Percentiles rank a stretch among this genome's conserved stretches.
phyloP scores from a whole-genome alignment of 176 grass and related monocot species.

The Eremochloa ophiuroides region DNA sequence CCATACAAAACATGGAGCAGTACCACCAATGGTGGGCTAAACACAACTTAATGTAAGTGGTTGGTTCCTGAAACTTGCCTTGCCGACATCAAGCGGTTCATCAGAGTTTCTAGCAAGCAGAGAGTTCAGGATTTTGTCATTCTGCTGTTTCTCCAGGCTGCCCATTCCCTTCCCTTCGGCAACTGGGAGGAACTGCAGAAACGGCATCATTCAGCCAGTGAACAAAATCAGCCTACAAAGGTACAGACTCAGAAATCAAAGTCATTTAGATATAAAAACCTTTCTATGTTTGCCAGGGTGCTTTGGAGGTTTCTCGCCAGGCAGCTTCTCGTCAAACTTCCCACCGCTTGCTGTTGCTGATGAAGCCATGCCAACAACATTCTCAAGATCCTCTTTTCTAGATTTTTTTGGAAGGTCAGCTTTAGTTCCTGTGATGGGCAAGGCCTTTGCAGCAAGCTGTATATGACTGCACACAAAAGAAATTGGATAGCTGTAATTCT shows the following conservation, averaged over 20 bases:
- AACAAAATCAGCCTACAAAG: not conserved
- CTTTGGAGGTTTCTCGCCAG: conserved; percentile 85
- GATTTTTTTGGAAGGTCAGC: conserved; percentile 63
- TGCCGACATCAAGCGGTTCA: conserved; percentile 58
- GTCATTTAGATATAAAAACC: conserved; percentile 23
- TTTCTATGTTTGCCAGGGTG: conserved; percentile 82
- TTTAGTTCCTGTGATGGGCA: conserved; percentile 78
- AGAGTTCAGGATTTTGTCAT: conserved; percentile 62
- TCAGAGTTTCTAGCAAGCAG: conserved; percentile 56
- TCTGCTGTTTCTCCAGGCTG: conserved; percentile 55
- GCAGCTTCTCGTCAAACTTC: conserved; percentile 87
- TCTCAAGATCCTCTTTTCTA: conserved; percentile 82
- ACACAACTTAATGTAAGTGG: not conserved
- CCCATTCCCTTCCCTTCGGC: conserved; percentile 72
- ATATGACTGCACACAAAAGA: conserved; percentile 60
- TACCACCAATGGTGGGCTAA: not conserved
- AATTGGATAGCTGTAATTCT: not conserved
- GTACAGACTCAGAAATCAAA: conserved; percentile 16
- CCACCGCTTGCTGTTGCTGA: conserved; percentile 94
- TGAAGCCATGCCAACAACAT: conserved; percentile 79
- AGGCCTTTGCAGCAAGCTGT: conserved; percentile 72
- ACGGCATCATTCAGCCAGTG: not conserved
- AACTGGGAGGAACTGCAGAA: conserved; percentile 54
- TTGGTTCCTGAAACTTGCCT: conserved; percentile 41
- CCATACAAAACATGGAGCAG: not conserved